A percentile compares a stretch with the other conserved stretches of the same genome.
Evolutionary conservation across 345 rosid genomes (phyloP).

Genomic region (Eucalyptus cladocalyx): DNA sequence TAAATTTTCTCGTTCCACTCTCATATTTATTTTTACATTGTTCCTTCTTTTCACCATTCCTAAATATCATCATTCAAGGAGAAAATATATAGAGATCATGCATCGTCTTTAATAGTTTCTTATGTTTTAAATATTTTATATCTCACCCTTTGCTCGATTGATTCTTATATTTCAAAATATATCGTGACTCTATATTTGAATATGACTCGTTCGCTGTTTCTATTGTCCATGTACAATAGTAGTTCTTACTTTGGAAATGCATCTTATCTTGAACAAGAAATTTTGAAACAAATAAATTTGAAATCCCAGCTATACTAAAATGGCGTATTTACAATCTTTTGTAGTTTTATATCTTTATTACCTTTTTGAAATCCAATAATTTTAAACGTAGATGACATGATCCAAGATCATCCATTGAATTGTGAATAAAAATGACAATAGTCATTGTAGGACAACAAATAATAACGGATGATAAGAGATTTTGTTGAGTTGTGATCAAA

Average conservation of each 20-base stretch:
- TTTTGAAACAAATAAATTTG: not conserved
- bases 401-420: not conserved
- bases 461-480: not conserved
- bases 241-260: not conserved
- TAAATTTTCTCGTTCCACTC: not conserved
- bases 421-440: not conserved
- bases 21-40: not conserved
- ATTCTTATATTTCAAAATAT: not conserved
- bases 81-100: not conserved
- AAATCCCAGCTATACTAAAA: not conserved
- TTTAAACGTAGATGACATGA: not conserved
- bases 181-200: not conserved
- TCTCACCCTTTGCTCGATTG: not conserved
- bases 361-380: not conserved
- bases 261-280: not conserved
- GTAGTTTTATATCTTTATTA: not conserved
- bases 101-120: not conserved
- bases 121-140: not conserved
- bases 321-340: not conserved
- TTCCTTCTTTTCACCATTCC: not conserved
- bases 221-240: not conserved
- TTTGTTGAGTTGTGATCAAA: not conserved
- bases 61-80: not conserved
- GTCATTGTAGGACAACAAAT: not conserved
- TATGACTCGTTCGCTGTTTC: accelerated